These are phyloP conservation scores for Cymodocea nodosa DNA, from an alignment of 116 monocot genomes.

Conservation along the genomic window DNA sequence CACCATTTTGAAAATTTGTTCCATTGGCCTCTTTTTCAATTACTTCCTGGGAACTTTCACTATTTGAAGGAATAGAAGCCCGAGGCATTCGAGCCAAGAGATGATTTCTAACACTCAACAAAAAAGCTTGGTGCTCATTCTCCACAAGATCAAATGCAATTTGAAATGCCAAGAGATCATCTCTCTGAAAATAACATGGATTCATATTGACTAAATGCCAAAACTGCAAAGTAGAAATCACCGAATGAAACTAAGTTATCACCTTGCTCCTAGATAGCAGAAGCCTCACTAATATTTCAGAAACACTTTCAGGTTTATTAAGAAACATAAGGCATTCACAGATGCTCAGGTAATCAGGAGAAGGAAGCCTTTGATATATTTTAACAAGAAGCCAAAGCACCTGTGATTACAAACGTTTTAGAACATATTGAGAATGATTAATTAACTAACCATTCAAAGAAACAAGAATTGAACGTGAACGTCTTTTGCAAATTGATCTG, in stretches of 20 bases:
- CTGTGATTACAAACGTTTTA: constrained; percentile 19
- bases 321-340: constrained; percentile 98
- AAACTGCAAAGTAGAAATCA: not conserved
- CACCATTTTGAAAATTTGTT: constrained; percentile 24
- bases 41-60: constrained; percentile 12
- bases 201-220: not conserved
- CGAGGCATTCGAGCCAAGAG: constrained; percentile 21
- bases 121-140: constrained; percentile 94
- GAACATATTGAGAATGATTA: not conserved
- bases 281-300: constrained; percentile 73
- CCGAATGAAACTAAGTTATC: constrained; percentile 9
- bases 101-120: constrained; percentile 54
- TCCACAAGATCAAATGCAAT: constrained; percentile 96
- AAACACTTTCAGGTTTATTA: constrained; percentile 66
- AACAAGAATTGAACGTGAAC: too few species aligned
- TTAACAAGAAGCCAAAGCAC: constrained; percentile 89
- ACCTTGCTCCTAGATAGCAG: constrained; percentile 68
- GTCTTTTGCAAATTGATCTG: too few species aligned
- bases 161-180: constrained; percentile 83
- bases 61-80: constrained; percentile 17
- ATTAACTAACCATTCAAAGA: not conserved
- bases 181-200: constrained; percentile 49
- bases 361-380: constrained; percentile 65
- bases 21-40: constrained; percentile 11
- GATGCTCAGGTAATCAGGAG: constrained; percentile 91